Conservation (phyloP, 495 filamentous ascomycete genomes). For the Podospora tetraspora region DNA sequence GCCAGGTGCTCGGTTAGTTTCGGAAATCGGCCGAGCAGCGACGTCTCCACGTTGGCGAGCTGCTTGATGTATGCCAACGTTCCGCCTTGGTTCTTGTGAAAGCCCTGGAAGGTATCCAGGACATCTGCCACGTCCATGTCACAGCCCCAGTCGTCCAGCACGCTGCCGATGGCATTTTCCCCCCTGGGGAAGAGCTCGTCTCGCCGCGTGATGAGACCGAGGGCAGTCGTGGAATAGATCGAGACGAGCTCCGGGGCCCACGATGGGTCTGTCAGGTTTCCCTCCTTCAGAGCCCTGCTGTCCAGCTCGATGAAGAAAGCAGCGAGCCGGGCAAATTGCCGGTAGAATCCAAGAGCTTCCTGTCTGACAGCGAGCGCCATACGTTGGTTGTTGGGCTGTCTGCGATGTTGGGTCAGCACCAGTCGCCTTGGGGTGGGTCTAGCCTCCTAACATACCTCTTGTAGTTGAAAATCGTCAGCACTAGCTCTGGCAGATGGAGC, state of each 20-base stretch:
- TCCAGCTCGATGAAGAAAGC: slow-evolving; percentile 32
- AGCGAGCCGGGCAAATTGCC: slow-evolving; percentile 26
- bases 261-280: slow-evolving; percentile 5
- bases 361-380: slow-evolving; percentile 7
- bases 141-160: slow-evolving; percentile 27
- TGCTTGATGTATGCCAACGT: slow-evolving; percentile 15
- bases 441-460: slow-evolving; percentile 15
- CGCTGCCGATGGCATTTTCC: slow-evolving; percentile 22
- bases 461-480: slow-evolving; percentile 16
- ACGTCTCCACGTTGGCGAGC: slow-evolving; percentile 31
- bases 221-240: slow-evolving; percentile 26
- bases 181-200: slow-evolving; percentile 20
- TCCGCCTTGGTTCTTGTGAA: slow-evolving; percentile 11
- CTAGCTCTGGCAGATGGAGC: slow-evolving; percentile 22
- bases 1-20: slow-evolving; percentile 41
- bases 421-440: not conserved
- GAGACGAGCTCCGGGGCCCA: slow-evolving; percentile 28
- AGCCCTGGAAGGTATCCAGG: slow-evolving; percentile 30
- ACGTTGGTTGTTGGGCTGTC: not conserved
- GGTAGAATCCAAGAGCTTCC: slow-evolving; percentile 30
- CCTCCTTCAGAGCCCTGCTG: slow-evolving; percentile 10
- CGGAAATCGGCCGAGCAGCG: slow-evolving; percentile 34
- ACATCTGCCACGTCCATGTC: slow-evolving; percentile 25
- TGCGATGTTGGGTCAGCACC: slow-evolving; percentile 1
- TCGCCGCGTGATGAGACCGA: slow-evolving; percentile 27